These are phyloP conservation scores for Beverwykella pulmonaria DNA, from an alignment of 495 filamentous ascomycete species.

Conservation along the genomic window DNA sequence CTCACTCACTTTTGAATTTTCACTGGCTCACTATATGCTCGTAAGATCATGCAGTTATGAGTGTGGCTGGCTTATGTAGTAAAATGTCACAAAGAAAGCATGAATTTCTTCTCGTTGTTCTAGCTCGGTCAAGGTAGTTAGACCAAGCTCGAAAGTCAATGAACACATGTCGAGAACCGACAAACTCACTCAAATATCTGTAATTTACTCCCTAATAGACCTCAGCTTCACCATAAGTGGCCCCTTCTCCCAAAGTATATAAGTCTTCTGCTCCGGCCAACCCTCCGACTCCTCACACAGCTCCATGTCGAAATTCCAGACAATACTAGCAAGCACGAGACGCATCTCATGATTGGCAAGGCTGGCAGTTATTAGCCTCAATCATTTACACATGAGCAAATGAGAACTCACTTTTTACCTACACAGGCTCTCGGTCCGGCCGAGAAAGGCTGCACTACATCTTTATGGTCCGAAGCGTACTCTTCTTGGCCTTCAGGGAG, in stretches of 20 bases:
- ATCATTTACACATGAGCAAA: not conserved
- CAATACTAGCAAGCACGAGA: conserved; percentile 36
- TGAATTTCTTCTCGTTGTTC: too few species aligned
- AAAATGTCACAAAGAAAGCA: too few species aligned
- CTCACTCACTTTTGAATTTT: too few species aligned
- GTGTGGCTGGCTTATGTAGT: too few species aligned
- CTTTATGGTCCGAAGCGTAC: conserved; percentile 23
- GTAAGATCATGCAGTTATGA: too few species aligned
- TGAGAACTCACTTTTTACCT: conserved; percentile 37
- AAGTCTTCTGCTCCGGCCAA: conserved; percentile 48
- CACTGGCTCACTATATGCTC: too few species aligned
- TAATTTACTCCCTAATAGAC: conserved; percentile 1
- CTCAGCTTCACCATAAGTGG: conserved; percentile 41
- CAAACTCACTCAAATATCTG: too few species aligned
- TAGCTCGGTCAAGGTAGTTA: too few species aligned
- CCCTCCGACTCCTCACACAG: conserved; percentile 30
- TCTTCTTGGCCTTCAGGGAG: conserved; percentile 19
- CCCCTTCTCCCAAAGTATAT: conserved; percentile 49
- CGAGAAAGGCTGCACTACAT: conserved; percentile 31
- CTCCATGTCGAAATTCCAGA: conserved; percentile 42
- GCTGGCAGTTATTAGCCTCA: conserved; percentile 6
- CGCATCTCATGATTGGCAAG: conserved; percentile 42
- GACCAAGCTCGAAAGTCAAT: too few species aligned
- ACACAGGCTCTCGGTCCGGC: conserved; percentile 24
- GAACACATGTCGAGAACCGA: too few species aligned